Conservation (phyloP, 2,329 filamentous ascomycete species). For the Fusarium sacchari region DNA sequence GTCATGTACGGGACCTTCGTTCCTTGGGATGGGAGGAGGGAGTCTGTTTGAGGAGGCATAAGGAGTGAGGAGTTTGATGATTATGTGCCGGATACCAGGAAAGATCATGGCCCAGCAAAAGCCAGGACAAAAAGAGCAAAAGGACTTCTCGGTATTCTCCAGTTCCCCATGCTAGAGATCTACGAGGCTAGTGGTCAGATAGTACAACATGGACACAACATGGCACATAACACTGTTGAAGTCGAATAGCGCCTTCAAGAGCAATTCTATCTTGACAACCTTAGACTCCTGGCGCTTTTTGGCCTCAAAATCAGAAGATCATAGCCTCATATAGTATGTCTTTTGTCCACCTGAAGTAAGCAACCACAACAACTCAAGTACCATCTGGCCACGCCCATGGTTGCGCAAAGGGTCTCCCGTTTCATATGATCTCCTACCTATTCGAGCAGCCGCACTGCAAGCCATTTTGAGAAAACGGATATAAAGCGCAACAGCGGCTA, state of each 20-base stretch:
- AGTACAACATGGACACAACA: neutral
- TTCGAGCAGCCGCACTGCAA: neutral
- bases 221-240: neutral
- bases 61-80: neutral
- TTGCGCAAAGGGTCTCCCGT: neutral
- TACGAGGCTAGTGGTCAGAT: neutral
- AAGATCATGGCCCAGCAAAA: neutral
- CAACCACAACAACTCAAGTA: neutral
- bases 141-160: no score
- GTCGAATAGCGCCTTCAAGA: no score
- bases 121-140: neutral
- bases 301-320: neutral
- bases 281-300: neutral
- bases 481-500: neutral
- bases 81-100: neutral
- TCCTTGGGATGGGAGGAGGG: constrained; percentile 20
- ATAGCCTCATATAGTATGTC: neutral
- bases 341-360: neutral
- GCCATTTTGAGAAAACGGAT: neutral
- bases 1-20: constrained; percentile 37
- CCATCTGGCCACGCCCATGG: neutral
- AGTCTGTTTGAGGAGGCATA: constrained; percentile 4
- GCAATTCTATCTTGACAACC: neutral
- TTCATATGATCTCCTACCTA: neutral
- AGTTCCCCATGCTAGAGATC: neutral